These are phyloP conservation scores for Tephrocybe sp. DNA, from an alignment of 768 basidiomycete genomes.

Conservation along the genomic window DNA sequence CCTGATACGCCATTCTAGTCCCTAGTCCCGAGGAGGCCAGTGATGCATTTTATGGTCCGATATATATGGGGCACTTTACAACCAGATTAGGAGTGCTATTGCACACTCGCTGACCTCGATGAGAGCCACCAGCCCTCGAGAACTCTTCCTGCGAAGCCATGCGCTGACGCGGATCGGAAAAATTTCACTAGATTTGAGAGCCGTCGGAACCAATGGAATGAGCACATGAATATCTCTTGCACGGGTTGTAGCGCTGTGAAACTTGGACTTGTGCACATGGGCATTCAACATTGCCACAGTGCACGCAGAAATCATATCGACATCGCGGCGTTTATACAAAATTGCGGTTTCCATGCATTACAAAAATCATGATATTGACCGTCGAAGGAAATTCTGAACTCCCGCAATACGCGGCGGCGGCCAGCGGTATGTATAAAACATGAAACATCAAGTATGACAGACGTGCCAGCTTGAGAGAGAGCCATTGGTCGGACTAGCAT, in stretches of 20 bases:
- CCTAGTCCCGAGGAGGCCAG: not conserved
- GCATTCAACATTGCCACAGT: not conserved
- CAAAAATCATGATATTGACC: not conserved
- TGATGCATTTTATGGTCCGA: conserved; percentile 6
- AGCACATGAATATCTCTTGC: not conserved
- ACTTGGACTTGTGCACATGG: not conserved
- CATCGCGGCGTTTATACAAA: conserved; percentile 2
- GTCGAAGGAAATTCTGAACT: too few relatives aligned
- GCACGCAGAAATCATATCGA: not conserved
- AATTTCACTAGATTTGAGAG: conserved; percentile 1
- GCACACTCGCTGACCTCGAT: not conserved
- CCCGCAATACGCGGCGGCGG: not conserved
- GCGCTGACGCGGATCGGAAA: not conserved
- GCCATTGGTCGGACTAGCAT: not conserved
- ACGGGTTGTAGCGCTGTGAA: not conserved
- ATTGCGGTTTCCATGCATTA: not conserved
- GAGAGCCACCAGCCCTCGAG: not conserved
- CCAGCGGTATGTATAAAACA: not conserved
- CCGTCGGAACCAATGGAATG: not conserved
- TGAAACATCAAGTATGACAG: not conserved
- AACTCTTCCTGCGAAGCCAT: not conserved
- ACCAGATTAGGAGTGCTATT: conserved; percentile 3
- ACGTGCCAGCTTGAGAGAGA: not conserved
- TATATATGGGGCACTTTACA: conserved; percentile 1
- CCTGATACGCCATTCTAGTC: conserved; percentile 11